phyloP scores from a whole-genome alignment of 1,139 yeast genomes.

The Suhomyces anneliseae region DNA sequence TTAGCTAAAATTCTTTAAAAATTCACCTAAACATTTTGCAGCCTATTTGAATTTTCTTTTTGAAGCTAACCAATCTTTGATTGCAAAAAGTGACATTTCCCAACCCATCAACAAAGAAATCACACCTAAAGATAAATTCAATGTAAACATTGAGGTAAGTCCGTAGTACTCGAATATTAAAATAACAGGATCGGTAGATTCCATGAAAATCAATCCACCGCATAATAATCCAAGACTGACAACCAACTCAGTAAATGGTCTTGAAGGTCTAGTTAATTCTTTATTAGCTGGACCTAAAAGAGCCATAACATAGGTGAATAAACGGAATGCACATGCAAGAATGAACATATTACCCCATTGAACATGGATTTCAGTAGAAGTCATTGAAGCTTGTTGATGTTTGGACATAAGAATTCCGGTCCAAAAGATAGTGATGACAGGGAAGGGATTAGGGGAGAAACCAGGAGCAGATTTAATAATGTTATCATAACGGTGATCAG shows the following conservation, averaged over 20 bases:
- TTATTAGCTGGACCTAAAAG: slow-evolving; percentile 43
- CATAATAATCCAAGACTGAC: slow-evolving; percentile 75
- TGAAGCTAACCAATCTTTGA: slow-evolving; percentile 52
- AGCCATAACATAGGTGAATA: slow-evolving; percentile 63
- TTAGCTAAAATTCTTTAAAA: no score
- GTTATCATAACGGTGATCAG: slow-evolving; percentile 13
- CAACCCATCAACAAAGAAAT: slow-evolving; percentile 85
- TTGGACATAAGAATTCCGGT: slow-evolving; percentile 96
- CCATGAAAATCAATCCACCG: slow-evolving; percentile 93
- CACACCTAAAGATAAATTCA: slow-evolving; percentile 80
- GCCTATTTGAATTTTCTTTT: background rate
- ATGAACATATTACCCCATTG: slow-evolving; percentile 91
- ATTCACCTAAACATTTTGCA: background rate
- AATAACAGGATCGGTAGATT: slow-evolving; percentile 82
- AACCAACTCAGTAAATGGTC: slow-evolving; percentile 82
- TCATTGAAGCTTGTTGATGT: slow-evolving; percentile 79
- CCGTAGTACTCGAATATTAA: slow-evolving; percentile 85
- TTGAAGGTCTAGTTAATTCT: slow-evolving; percentile 43
- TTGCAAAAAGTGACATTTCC: slow-evolving; percentile 71
- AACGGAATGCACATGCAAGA: slow-evolving; percentile 74
- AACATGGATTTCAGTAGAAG: slow-evolving; percentile 75
- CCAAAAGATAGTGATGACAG: slow-evolving; percentile 90
- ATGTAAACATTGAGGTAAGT: slow-evolving; percentile 83
- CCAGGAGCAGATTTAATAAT: slow-evolving; percentile 61
- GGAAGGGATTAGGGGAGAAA: slow-evolving; percentile 87